phyloP scores from a whole-genome alignment of 441 rosid species.

The Pelargonium australe region DNA sequence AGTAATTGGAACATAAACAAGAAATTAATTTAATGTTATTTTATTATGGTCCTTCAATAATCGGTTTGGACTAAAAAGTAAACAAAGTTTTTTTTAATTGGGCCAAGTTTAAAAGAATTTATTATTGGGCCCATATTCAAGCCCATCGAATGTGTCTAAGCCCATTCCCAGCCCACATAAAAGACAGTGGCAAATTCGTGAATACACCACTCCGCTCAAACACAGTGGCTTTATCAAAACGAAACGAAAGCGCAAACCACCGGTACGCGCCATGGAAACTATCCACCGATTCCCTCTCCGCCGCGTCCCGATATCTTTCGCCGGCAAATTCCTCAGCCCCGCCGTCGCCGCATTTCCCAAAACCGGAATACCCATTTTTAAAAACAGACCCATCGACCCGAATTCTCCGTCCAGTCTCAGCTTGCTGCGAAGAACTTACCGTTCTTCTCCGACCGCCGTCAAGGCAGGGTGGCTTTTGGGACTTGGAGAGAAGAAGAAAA shows the following conservation, averaged over 20 bases:
- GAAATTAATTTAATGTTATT: too few relatives aligned
- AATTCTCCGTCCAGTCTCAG: slow-evolving; percentile 7
- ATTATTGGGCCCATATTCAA: neutral
- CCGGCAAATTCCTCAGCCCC: slow-evolving; percentile 24
- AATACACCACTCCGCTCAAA: neutral
- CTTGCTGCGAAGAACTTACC: slow-evolving; percentile 21
- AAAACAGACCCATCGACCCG: neutral
- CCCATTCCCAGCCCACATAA: neutral
- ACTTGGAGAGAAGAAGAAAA: slow-evolving; percentile 54
- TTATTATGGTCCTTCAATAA: too few relatives aligned
- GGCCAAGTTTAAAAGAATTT: too few relatives aligned
- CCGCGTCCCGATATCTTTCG: slow-evolving; percentile 39
- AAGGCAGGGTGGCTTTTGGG: slow-evolving; percentile 94
- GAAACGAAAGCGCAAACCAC: neutral
- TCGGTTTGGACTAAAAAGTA: too few relatives aligned
- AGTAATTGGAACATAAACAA: too few relatives aligned
- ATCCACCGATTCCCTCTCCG: slow-evolving; percentile 48
- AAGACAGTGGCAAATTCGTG: neutral
- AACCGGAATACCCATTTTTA: slow-evolving; percentile 14
- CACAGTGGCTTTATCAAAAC: neutral
- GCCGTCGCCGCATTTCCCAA: slow-evolving; percentile 13
- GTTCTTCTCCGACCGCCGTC: slow-evolving; percentile 27
- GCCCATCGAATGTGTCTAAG: neutral
- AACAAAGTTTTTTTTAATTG: too few relatives aligned
- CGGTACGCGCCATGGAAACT: slow-evolving; percentile 38